Evolutionary conservation across 495 filamentous ascomycete genomes (phyloP), one percentile per base, ranked within the genome.

Genomic region (Acidomyces sp.): DNA sequence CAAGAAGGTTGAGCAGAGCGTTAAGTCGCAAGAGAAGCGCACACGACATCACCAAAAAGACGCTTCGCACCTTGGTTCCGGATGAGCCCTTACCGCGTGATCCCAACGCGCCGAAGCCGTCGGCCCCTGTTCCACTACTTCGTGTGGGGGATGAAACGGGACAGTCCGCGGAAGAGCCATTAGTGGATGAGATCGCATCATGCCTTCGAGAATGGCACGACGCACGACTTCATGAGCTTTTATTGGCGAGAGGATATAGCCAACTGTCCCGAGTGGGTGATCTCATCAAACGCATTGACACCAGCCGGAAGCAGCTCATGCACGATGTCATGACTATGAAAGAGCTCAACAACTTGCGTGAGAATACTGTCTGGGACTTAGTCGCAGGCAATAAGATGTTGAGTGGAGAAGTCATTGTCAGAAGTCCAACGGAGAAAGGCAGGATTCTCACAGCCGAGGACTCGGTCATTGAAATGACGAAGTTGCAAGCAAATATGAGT

Each of bases 151-250:
- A 97, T 48, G 90, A 97, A 65, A 93, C 85, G 0, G 80, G 85
- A 3, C 88, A 82, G 2, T 93, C 85, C 2, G 69, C 74, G 10
- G 73, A 82, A 18, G 90, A 99, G 57, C 90, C 90, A 2, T 64
- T 99, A 41, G 86, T 99, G 9, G 92, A 96, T 58, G 90, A 99
- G 56, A 95, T 96, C 55, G 86, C 87, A 13, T 93, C 85, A 5
- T 96, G 88, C 56, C 62, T 99, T 22, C 75, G 88, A 19, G 90
- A 99, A 67, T 99, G 90, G 90, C 87, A 99, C 59, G 90, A 87
- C 13, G 93, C 84, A 11, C 93, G 94, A 54, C 70, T 97, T 30
- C 92, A 96, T 59, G 87, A 93, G 59, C 64, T 95, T n/a, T 66
- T 96, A 1, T 71, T 99, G 10, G 72, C 72, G 28, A 70, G 82